These are phyloP conservation scores for Megacollybia marginata DNA, from an alignment of 768 basidiomycete species.

Conservation along the genomic window DNA sequence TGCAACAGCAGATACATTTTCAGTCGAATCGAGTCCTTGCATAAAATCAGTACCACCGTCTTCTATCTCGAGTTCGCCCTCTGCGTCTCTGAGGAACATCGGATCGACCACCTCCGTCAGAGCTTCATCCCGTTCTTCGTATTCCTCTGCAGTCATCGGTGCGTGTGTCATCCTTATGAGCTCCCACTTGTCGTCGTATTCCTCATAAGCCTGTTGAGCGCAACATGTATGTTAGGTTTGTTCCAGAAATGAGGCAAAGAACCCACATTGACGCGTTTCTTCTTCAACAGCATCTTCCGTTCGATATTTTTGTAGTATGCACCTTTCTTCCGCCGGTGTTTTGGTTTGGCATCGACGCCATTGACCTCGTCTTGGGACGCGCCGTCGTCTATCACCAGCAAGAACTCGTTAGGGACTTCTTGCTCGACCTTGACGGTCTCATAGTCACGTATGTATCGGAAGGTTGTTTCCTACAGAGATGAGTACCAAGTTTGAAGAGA, in stretches of 20 bases:
- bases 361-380: slow-evolving; percentile 28
- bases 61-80: slow-evolving; percentile 40
- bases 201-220: slow-evolving; percentile 49
- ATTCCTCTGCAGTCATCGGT: slow-evolving; percentile 66
- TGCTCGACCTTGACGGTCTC: slow-evolving; percentile 84
- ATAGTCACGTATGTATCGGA: slow-evolving; percentile 77
- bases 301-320: slow-evolving; percentile 88
- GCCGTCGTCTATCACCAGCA: slow-evolving; percentile 67
- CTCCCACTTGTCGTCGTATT: slow-evolving; percentile 78
- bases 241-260: not conserved
- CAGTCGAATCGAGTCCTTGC: no score
- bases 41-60: slow-evolving; percentile 10
- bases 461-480: slow-evolving; percentile 49
- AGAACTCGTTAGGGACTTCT: slow-evolving; percentile 79
- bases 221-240: slow-evolving; percentile 5
- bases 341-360: slow-evolving; percentile 2
- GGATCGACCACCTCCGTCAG: slow-evolving; percentile 74
- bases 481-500: not conserved
- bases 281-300: slow-evolving; percentile 82
- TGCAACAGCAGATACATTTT: no score
- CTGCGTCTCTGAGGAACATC: slow-evolving; percentile 57
- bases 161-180: slow-evolving; percentile 67
- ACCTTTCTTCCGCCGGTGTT: slow-evolving; percentile 40
- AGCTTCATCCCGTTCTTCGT: slow-evolving; percentile 71
- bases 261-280: slow-evolving; percentile 73